Evolutionary conservation across 139 green algal species (phyloP).

Genomic region (Yamagishiella unicocca): DNA sequence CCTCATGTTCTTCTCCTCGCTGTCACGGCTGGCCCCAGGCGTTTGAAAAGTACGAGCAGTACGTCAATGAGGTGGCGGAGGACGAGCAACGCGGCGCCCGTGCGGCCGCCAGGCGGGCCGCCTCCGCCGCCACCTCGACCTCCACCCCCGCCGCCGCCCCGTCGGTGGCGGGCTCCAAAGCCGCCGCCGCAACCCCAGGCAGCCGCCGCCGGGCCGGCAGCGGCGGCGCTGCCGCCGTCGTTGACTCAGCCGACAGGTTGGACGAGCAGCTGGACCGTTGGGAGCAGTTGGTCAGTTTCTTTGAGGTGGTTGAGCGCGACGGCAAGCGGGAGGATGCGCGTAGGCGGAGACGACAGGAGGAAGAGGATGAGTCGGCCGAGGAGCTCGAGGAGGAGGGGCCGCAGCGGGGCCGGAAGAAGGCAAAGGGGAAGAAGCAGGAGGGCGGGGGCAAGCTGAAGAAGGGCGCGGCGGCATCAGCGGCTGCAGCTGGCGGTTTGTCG

Average conservation of each 20-base stretch:
- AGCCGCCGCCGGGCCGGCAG: not conserved
- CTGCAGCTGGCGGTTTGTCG: not conserved
- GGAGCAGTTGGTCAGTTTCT: constrained; percentile 56
- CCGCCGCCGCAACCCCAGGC: not conserved
- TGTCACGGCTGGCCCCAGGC: too few relatives aligned
- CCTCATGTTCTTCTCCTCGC: too few relatives aligned
- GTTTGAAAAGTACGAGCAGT: constrained; percentile 53
- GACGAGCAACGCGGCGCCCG: constrained; percentile 29
- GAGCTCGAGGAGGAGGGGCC: not conserved
- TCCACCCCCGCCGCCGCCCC: not conserved
- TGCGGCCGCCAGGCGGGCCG: constrained; percentile 9
- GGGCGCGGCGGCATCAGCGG: not conserved
- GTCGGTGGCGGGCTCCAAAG: not conserved
- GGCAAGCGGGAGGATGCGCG: not conserved
- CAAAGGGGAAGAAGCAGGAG: not conserved
- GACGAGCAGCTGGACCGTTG: constrained; percentile 27
- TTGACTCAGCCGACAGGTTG: not conserved
- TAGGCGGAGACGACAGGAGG: not conserved
- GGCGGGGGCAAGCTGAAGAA: too few relatives aligned
- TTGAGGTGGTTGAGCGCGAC: constrained; percentile 56
- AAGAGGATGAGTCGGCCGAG: not conserved
- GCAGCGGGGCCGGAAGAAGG: not conserved
- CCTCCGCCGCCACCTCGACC: not conserved
- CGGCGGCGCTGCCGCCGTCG: not conserved
- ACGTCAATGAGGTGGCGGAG: constrained; percentile 46